Conservation (phyloP, 2,329 filamentous ascomycete genomes). For the Diaporthe nobilis region DNA sequence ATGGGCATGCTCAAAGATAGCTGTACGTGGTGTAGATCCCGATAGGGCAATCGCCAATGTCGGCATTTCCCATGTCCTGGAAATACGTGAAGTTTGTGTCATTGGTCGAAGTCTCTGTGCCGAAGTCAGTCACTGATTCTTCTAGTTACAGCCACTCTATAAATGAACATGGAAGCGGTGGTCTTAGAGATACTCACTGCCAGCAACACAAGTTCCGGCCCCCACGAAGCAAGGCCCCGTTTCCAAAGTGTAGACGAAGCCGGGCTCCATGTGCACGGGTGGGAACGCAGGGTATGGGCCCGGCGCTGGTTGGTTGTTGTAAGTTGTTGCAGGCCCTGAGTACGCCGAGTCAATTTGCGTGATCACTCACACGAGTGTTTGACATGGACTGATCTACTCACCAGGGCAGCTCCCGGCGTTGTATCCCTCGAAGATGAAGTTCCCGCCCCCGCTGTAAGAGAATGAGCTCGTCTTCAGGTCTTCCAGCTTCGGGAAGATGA, state of each 20-base stretch:
- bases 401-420: conserved; percentile 49
- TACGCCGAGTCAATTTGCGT: neutral
- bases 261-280: conserved; percentile 52
- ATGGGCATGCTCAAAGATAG: conserved; percentile 1
- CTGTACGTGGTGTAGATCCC: conserved; percentile 34
- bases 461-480: conserved; percentile 53
- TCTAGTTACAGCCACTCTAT: too few relatives aligned
- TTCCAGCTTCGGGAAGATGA: conserved; percentile 57
- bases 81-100: conserved; percentile 51
- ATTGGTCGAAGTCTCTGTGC: conserved; percentile 47
- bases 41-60: conserved; percentile 27
- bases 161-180: too few relatives aligned
- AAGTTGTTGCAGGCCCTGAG: conserved; percentile 47
- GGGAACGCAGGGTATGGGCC: conserved; percentile 49
- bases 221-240: conserved; percentile 49
- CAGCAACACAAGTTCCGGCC: conserved; percentile 50
- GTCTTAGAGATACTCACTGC: conserved; percentile 39
- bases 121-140: neutral
- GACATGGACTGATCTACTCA: neutral
- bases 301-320: conserved; percentile 48
- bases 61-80: conserved; percentile 44
- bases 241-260: conserved; percentile 51
- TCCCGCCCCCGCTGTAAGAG: conserved; percentile 54
- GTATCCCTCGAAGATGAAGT: conserved; percentile 50
- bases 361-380: too few relatives aligned